Evolutionary conservation across 2,329 filamentous ascomycete genomes (phyloP), one percentile per base, ranked within the genome.

Genomic region (Trichoderma brevicompactum): DNA sequence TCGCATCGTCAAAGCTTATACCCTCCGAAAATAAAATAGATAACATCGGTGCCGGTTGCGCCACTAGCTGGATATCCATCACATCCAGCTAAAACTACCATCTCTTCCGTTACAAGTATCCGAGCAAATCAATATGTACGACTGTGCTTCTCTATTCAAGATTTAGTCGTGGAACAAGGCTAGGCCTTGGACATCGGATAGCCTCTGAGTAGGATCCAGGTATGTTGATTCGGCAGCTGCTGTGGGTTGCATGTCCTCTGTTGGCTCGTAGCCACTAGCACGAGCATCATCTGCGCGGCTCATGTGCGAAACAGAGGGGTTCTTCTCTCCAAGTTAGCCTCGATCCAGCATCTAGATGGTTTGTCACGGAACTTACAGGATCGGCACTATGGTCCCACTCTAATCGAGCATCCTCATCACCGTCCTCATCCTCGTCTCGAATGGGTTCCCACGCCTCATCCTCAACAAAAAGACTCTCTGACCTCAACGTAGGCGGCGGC

Each of bases 31-130:
- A 79, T 64, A 78, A 79, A 19, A 86, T 92, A 64, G 78, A 82
- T 68, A 79, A 79, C 56, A 82, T 97, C 56, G 92, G 89, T 28
- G 92, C 92, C n/a, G 94, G 94, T 1, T 97, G 92, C 78, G 94
- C 94, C 50, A 97, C 94, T 17, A 96, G 89, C 74, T 97, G 92
- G 89, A 81, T 96, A 62, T 84, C 82, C 68, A 80, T 86, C 58
- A 72, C 71, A 65, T 44, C 63, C 41, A 40, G 67, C 17, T 66
- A 58, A 68, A 59, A 28, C 52, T 34, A 41, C n/a, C 40, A 3
- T 41, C 44, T 38, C 50, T 40, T 19, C 32, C 17, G 48, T 17
- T 36, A n/a, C 5, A 28, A 66, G 32, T 34, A 54, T 34, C 32
- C 2, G 15, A 48, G 23, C 23, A 49, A 43, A 17, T 38, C 44